Base-by-base conservation (phyloP, 2,329 filamentous ascomycete genomes). In the Colletotrichum sp. region DNA sequence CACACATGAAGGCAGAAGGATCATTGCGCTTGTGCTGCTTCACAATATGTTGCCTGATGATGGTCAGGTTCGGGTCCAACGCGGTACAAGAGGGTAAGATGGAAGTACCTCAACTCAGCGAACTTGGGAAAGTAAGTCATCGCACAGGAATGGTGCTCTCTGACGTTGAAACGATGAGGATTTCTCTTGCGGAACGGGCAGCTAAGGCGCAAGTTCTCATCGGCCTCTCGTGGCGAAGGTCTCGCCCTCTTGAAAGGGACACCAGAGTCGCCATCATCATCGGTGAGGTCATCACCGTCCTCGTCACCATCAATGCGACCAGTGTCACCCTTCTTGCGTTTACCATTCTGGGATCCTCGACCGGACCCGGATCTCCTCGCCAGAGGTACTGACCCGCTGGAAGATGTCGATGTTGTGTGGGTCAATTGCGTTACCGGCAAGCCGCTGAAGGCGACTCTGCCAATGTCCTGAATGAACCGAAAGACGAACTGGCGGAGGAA, bases 101-200 rank as follows among this genome's bases (percentile, higher is more conserved):
- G 6, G 80, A 55, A 43, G 12, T 52, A 86, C 85, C 83, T 83
- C 3, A 88, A 74, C 65, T 86, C 85, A 5, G 84, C 81, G 65
- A 87, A 84, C 8, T 86, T 86, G 8, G 81, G 81, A 48, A 87
- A 87, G 36, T 85, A 85, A 1, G 83, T 86, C 81, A 85, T 86
- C 18, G 86, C 86, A 75, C 87, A 88, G 25, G 82, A 82, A 66
- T 87, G 84, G 48, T 88, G 84, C 58, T 88, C 86, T 6, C 87
- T 82, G 58, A 88, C 84, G 43, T 88, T 88, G 78, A 88, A 88
- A 2, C 86, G 83, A 39, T 82, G 81, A 2, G 87, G 86, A 56
- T 88, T 88, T 15, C 86, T 82, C 78, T 87, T 87, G 36, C 87
- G 81, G 55, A 85, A 88, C 2, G 87, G 87, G 71, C 87, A 88